These are phyloP conservation scores for Amanita muscaria DNA, from an alignment of 768 basidiomycete genomes.

Conservation along the genomic window DNA sequence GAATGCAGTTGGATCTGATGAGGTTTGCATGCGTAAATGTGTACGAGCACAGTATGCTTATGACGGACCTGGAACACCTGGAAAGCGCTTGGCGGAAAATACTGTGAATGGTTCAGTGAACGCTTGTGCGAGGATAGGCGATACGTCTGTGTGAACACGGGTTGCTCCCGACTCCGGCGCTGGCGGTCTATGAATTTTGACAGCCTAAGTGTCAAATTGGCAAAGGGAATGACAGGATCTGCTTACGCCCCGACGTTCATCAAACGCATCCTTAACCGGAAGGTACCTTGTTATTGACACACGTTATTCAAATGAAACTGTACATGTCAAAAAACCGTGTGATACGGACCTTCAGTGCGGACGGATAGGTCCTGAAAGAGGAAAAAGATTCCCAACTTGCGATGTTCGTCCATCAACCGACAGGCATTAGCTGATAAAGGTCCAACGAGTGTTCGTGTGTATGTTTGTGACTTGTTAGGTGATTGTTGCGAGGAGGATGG, in stretches of 20 bases:
- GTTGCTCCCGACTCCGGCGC: constrained; percentile 62
- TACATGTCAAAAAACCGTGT: constrained; percentile 4
- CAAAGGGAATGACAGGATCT: constrained; percentile 14
- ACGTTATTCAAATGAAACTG: constrained; percentile 9
- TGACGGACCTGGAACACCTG: constrained; percentile 80
- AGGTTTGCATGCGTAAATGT: constrained; percentile 53
- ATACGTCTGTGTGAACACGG: constrained; percentile 57
- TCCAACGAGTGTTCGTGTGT: constrained; percentile 85
- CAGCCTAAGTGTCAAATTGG: constrained; percentile 1
- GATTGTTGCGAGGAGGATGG: constrained; percentile 15
- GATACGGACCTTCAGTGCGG: constrained; percentile 70
- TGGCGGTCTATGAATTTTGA: constrained; percentile 40
- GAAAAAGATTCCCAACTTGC: constrained; percentile 85
- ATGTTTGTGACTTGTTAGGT: constrained; percentile 39
- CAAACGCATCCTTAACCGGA: constrained; percentile 78
- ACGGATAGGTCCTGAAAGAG: constrained; percentile 93
- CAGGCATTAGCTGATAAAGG: constrained; percentile 83
- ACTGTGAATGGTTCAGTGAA: constrained; percentile 82
- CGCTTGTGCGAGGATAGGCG: constrained; percentile 75
- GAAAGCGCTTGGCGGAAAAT: constrained; percentile 89
- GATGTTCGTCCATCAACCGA: constrained; percentile 76
- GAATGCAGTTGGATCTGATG: constrained; percentile 74
- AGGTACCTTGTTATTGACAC: constrained; percentile 48
- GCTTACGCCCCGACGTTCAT: constrained; percentile 91
- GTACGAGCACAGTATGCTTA: constrained; percentile 30